phyloP scores from a whole-genome alignment of 1,139 yeast genomes.

The Kazachstania sp. region DNA sequence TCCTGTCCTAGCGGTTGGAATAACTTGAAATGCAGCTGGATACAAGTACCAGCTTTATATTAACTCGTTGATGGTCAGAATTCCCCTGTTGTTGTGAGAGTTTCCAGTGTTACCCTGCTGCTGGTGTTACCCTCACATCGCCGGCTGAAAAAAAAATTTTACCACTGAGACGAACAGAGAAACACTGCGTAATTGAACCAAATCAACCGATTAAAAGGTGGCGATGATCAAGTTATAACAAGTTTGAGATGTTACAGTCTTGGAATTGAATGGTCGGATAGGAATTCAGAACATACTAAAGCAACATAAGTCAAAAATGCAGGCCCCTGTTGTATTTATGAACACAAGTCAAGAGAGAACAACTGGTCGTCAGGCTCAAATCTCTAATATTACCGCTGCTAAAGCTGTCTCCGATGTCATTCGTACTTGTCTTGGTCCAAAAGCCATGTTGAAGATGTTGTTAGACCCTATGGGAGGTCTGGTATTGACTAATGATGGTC shows the following conservation, averaged over 20 bases:
- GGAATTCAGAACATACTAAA: too few relatives aligned
- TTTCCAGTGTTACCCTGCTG: not conserved
- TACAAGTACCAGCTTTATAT: too few relatives aligned
- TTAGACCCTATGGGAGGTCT: conserved; percentile 99
- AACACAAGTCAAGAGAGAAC: conserved; percentile 89
- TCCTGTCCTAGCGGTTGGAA: too few relatives aligned
- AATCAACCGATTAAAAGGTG: too few relatives aligned
- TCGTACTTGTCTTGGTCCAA: conserved; percentile 98
- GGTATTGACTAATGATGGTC: conserved; percentile 96
- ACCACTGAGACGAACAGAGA: not conserved
- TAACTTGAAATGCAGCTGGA: too few relatives aligned
- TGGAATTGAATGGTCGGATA: too few relatives aligned
- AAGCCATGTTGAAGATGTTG: conserved; percentile 97
- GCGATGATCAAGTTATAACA: too few relatives aligned
- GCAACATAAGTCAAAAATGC: too few relatives aligned
- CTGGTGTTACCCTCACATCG: not conserved
- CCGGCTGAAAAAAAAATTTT: not conserved
- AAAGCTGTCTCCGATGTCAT: conserved; percentile 97
- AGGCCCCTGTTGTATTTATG: conserved; percentile 68
- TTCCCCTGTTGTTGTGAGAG: too few relatives aligned
- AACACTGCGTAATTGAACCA: too few relatives aligned
- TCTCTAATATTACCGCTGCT: conserved; percentile 95
- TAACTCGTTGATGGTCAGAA: too few relatives aligned
- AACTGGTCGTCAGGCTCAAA: conserved; percentile 94
- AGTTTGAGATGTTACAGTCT: too few relatives aligned